Percentiles rank a stretch among this genome's conserved stretches.
These are phyloP conservation scores for Ogataea allantospora DNA, from an alignment of 805 yeast genomes.

Conservation along the genomic window DNA sequence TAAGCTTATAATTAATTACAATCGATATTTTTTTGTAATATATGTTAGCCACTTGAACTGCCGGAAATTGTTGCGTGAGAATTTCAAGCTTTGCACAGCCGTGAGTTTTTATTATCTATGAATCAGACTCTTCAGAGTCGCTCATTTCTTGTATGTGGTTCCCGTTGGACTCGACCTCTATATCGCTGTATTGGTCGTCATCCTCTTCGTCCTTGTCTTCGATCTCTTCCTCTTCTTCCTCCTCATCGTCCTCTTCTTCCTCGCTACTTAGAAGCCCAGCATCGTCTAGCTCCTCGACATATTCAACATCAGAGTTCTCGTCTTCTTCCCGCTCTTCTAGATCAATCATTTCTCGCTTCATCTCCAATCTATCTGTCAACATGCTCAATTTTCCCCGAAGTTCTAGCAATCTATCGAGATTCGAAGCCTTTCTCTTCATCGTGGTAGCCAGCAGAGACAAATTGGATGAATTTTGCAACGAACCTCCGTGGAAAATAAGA, in stretches of 20 bases:
- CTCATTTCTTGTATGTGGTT: constrained; percentile 7
- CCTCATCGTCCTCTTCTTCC: constrained; percentile 25
- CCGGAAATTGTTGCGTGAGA: constrained; percentile 16
- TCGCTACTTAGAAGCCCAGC: constrained; percentile 34
- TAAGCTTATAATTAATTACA: background rate
- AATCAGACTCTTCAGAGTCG: constrained; percentile 23
- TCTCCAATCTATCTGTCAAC: constrained; percentile 43
- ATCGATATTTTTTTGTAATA: background rate
- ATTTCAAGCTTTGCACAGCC: constrained; percentile 11
- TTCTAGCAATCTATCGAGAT: constrained; percentile 49
- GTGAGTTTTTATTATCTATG: constrained; percentile 3
- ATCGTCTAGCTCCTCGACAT: constrained; percentile 69
- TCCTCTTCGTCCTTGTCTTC: constrained; percentile 54
- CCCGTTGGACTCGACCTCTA: constrained; percentile 34
- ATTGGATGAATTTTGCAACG: constrained; percentile 44
- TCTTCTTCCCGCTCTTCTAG: constrained; percentile 30
- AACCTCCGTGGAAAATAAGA: constrained; percentile 53
- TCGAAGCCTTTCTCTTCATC: constrained; percentile 46
- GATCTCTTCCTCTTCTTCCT: constrained; percentile 24
- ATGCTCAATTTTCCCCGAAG: constrained; percentile 49
- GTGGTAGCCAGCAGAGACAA: constrained; percentile 46
- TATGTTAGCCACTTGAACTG: constrained; percentile 5
- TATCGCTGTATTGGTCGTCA: constrained; percentile 43
- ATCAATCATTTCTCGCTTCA: constrained; percentile 39
- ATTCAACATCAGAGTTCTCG: constrained; percentile 41